Base-by-base conservation (phyloP, 495 filamentous ascomycete genomes). In the Aspergillus sparsus region DNA sequence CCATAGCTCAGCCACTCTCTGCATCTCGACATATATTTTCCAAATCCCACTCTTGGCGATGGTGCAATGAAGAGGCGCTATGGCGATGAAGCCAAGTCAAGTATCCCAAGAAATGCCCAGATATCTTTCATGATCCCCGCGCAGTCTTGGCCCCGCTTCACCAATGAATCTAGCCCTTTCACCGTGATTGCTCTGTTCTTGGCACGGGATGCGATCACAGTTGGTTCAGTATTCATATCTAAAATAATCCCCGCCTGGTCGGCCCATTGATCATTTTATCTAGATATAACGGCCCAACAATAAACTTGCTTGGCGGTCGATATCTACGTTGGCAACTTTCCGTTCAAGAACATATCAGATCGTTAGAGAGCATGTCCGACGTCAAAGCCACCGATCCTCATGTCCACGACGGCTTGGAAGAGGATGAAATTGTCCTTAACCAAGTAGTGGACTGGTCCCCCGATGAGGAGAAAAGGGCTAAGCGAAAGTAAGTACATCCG, bases 391-490 rank as follows among this genome's bases (percentile, higher is more conserved):
- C 42, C 11, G 50, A 32, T 44, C 33, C n/a, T 13, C 27, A 50
- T 2, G 21, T 55, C 52, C 11, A 55, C 2, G 7, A 15, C 6
- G 32, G 51, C 16, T 31, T 11, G 34, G 35, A 33, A 1, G 58
- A 61, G 44, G 58, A 55, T 33, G 58, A 55, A 33, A 13, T 34
- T 6, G 41, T 32, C 7, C 51, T 49, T 2, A 4, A 49, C 13
- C 42, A 18, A 10, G 51, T 42, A 11, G 45, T 56, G 13, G 58
- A 61, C 44, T 61, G 58, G 58, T 27, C 58, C 12, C 4, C 34
- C 9, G 58, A 61, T 0, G 58, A 61, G 42, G 58, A 56, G 52
- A 61, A 13, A n/a, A 55, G 34, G 41, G 58, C 58, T 11, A 61
- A 61, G 42, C 32, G 58, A 8, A 61, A 61, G 58, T 61, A n/a